These are phyloP conservation scores for Tricholoma sp. DNA, from an alignment of 768 basidiomycete species.

Conservation along the genomic window DNA sequence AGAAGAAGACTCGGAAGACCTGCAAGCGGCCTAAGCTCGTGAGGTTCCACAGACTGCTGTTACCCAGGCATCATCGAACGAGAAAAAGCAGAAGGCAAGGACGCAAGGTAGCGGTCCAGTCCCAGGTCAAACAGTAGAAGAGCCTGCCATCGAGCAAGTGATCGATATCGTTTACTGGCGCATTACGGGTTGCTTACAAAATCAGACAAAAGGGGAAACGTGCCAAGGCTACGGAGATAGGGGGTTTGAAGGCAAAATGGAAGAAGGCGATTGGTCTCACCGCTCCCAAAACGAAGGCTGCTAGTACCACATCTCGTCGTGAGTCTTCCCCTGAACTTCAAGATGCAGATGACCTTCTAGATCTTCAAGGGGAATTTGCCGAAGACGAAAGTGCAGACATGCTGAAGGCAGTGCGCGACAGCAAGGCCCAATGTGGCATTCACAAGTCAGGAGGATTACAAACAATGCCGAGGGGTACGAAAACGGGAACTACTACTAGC, in stretches of 20 bases:
- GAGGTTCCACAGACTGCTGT: not conserved
- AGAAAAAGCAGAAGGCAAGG: not conserved
- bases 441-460: too few relatives aligned
- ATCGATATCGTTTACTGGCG: not conserved
- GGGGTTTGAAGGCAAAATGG: not conserved
- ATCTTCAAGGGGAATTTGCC: too few relatives aligned
- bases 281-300: not conserved
- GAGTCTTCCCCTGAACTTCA: too few relatives aligned
- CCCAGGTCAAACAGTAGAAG: not conserved
- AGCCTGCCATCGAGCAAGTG: too few relatives aligned
- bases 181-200: not conserved
- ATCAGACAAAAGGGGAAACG: not conserved
- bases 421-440: too few relatives aligned
- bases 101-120: not conserved
- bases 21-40: not conserved
- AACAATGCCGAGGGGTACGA: too few relatives aligned
- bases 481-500: too few relatives aligned
- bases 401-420: too few relatives aligned
- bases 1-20: not conserved
- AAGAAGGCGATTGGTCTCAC: not conserved
- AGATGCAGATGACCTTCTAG: too few relatives aligned
- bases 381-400: too few relatives aligned
- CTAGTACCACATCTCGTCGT: too few relatives aligned
- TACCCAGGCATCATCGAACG: not conserved
- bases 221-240: not conserved